These are phyloP conservation scores for Podospora comata DNA, from an alignment of 495 filamentous ascomycete species.

Conservation along the genomic window DNA sequence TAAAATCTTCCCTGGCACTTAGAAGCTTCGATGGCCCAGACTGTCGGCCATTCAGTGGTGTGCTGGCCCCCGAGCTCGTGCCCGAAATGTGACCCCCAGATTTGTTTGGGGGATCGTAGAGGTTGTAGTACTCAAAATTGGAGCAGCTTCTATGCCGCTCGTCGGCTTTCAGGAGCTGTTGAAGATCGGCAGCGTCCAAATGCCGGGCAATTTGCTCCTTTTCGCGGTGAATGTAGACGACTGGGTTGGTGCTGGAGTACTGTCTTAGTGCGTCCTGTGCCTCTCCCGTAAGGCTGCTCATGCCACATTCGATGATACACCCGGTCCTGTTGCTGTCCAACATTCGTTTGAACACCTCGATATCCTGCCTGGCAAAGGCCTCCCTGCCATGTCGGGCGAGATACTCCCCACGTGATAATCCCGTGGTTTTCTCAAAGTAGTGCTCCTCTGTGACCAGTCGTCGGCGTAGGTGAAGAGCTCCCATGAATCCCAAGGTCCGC, in stretches of 20 bases:
- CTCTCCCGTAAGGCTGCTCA: constrained; percentile 51
- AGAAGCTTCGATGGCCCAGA: constrained; percentile 58
- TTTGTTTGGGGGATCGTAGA: constrained; percentile 46
- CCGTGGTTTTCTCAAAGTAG: constrained; percentile 65
- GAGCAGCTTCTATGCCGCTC: constrained; percentile 62
- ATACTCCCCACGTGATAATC: constrained; percentile 58
- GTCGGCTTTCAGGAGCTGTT: constrained; percentile 51
- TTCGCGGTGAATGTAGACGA: constrained; percentile 71
- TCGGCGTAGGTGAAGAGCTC: constrained; percentile 66
- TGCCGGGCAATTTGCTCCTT: constrained; percentile 62
- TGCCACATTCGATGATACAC: constrained; percentile 70
- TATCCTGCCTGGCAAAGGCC: constrained; percentile 60
- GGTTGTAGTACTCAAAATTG: constrained; percentile 78
- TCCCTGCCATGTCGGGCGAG: constrained; percentile 57
- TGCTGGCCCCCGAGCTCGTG: constrained; percentile 29
- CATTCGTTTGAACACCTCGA: constrained; percentile 61
- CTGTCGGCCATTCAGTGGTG: constrained; percentile 35
- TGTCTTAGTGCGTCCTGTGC: constrained; percentile 58
- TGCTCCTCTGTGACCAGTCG: constrained; percentile 69
- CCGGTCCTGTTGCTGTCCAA: constrained; percentile 59
- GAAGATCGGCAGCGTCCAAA: constrained; percentile 57
- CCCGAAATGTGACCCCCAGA: constrained; percentile 9
- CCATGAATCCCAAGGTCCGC: constrained; percentile 71
- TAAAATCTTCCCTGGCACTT: constrained; percentile 70
- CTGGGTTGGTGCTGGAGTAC: constrained; percentile 63